phyloP scores from a whole-genome alignment of 2,329 filamentous ascomycete genomes.

The Aspergillus sp. region DNA sequence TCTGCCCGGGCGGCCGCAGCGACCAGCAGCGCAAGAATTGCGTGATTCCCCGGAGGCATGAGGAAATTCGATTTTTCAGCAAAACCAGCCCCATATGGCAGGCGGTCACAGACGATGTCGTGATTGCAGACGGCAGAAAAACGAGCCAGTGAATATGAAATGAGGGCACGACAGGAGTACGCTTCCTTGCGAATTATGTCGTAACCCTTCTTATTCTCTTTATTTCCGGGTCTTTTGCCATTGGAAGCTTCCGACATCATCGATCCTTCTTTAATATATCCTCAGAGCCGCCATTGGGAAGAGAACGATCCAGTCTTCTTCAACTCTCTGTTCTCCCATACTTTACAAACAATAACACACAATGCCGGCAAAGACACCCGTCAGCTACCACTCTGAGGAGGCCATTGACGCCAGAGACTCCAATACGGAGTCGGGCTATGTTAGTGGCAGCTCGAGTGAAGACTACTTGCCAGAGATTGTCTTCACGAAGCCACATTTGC shows the following conservation, averaged over 20 bases:
- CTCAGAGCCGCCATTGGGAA: too few species aligned
- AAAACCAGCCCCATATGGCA: constrained; percentile 12
- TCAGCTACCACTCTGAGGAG: constrained; percentile 32
- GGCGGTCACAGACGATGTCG: constrained; percentile 23
- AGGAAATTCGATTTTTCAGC: constrained; percentile 25
- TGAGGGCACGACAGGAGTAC: constrained; percentile 14
- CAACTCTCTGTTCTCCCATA: neutral
- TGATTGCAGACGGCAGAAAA: constrained; percentile 22
- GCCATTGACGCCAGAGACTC: constrained; percentile 33
- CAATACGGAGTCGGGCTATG: constrained; percentile 82
- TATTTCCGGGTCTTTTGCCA: constrained; percentile 18
- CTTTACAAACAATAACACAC: constrained; percentile 7
- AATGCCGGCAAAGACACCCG: constrained; percentile 33
- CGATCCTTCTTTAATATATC: neutral
- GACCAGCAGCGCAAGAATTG: constrained; percentile 28
- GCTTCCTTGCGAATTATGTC: constrained; percentile 23
- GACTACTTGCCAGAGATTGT: constrained; percentile 64
- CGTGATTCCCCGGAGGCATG: constrained; percentile 30
- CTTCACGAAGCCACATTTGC: constrained; percentile 80
- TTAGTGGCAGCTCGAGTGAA: constrained; percentile 55
- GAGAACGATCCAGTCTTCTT: too few species aligned
- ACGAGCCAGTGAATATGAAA: constrained; percentile 9
- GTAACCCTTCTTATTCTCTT: constrained; percentile 20
- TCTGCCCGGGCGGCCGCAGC: constrained; percentile 11
- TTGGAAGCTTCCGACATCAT: constrained; percentile 13